These are phyloP conservation scores for Hygrocybe punicea DNA, from an alignment of 768 basidiomycete species.

Conservation along the genomic window DNA sequence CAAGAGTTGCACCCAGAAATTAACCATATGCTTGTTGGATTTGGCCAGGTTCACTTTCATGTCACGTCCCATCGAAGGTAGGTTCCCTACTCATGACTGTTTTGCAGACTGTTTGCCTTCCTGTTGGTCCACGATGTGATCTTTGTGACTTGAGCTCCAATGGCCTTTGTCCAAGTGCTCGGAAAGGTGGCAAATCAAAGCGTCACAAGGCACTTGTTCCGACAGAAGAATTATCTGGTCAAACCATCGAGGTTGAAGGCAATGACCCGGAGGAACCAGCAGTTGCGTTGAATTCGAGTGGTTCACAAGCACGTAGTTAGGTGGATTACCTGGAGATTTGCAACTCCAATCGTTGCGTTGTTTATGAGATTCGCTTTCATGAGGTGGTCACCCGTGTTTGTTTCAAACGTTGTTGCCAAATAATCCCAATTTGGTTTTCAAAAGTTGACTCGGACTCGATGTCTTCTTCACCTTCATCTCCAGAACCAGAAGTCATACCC, in stretches of 20 bases:
- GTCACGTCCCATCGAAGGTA: background rate
- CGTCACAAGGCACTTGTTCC: slow-evolving; percentile 26
- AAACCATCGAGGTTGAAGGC: slow-evolving; percentile 31
- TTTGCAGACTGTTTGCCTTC: slow-evolving; percentile 60
- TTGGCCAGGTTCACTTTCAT: slow-evolving; percentile 64
- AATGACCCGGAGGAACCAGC: background rate
- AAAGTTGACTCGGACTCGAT: background rate
- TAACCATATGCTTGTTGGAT: slow-evolving; percentile 78
- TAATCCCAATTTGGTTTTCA: no score
- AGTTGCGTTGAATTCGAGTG: no score
- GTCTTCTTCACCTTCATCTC: slow-evolving; percentile 4
- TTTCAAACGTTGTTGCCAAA: no score
- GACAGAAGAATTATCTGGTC: slow-evolving; percentile 21
- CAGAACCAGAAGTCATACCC: slow-evolving; percentile 4
- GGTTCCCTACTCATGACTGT: background rate
- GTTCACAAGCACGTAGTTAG: no score
- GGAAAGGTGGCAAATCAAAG: slow-evolving; percentile 18
- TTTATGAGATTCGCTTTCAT: no score
- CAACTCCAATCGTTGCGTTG: no score
- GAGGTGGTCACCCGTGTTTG: no score
- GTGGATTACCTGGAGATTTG: no score
- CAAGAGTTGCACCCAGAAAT: slow-evolving; percentile 69
- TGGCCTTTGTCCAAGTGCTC: slow-evolving; percentile 67
- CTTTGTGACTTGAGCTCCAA: slow-evolving; percentile 54
- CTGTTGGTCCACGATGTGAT: slow-evolving; percentile 63